Base-by-base conservation (phyloP, 345 rosid species). In the Eucalyptus regnans region DNA sequence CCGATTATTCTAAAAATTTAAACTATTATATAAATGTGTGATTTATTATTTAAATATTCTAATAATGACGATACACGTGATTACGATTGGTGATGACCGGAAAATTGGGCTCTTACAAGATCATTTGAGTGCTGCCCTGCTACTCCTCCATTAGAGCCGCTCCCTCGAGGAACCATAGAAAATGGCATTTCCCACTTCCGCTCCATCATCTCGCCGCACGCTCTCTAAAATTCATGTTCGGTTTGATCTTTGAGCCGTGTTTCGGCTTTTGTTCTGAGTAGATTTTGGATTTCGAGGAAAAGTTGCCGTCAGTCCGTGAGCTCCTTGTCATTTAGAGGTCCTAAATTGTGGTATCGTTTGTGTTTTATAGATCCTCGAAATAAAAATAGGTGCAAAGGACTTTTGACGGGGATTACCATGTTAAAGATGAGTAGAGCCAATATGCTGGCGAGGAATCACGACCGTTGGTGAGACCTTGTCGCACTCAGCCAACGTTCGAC, bases 81-180 rank as follows among this genome's bases (percentile, higher is more conserved):
- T 27, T 60, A 60, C 8, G 0, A 1, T 0, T 0, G 68, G 8
- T 27, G 68, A 60, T 6, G 7, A 60, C 2, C 0, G 0, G 4
- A 3, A 60, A 4, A 60, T 60, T 4, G 0, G 0, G 16, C 31
- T 27, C 68, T 60, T 60, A 12, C 2, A 0, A 60, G 31, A 0
- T 12, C 33, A 0, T 1, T 62, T 12, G 7, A 29, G 33, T 62
- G 16, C 68, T 0, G 2, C n/a, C 68, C 11, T 31, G 9, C 22
- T 66, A 22, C 76, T 17, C 9, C 43, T 15, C 22, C 43, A 15
- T 8, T 1, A 8, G 22, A 66, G 43, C 33, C 3, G 12, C 1
- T 16, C 12, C 9, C 79, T 3, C 23, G 22, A 31, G 79, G 79
- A 66, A 66, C 79, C 1, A 16, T 16, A 31, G 79, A 66, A 66